Conservation (phyloP, 1,284 basidiomycete species). For the Volvariella surrecta region DNA sequence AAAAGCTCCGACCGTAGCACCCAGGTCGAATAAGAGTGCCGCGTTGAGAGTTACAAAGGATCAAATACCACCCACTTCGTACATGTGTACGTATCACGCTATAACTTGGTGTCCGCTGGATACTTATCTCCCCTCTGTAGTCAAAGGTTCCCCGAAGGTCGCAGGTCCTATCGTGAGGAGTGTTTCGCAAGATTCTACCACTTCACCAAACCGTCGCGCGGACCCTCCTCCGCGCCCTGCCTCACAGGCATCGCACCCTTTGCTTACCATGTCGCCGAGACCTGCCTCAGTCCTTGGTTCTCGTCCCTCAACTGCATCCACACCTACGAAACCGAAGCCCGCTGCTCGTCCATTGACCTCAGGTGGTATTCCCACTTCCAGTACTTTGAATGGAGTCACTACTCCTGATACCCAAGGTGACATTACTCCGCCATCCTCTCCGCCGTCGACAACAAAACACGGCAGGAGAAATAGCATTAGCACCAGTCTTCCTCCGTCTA, state of each 20-base stretch:
- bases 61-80: conserved; percentile 51
- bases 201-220: conserved; percentile 5
- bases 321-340: conserved; percentile 7
- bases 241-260: conserved; percentile 17
- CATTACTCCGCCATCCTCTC: neutral
- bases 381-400: conserved; percentile 6
- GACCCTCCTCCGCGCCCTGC: conserved; percentile 19
- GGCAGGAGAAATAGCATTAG: conserved; percentile 2
- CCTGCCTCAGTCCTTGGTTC: conserved; percentile 15
- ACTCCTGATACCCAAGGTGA: conserved; percentile 7
- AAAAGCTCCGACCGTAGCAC: conserved; percentile 51
- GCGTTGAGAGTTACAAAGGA: too few species aligned
- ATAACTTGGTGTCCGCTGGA: neutral
- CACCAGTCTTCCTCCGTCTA: conserved; percentile 39
- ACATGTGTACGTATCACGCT: conserved; percentile 42
- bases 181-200: conserved; percentile 19
- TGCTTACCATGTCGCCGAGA: conserved; percentile 12
- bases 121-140: conserved; percentile 1
- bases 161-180: conserved; percentile 27
- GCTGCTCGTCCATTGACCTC: conserved; percentile 5
- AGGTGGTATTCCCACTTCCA: conserved; percentile 2
- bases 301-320: conserved; percentile 12
- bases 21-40: conserved; percentile 34
- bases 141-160: conserved; percentile 24
- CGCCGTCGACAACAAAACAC: conserved; percentile 12